phyloP scores from a whole-genome alignment of 805 yeast genomes.

The Kodamaea hsintzibuensis region DNA sequence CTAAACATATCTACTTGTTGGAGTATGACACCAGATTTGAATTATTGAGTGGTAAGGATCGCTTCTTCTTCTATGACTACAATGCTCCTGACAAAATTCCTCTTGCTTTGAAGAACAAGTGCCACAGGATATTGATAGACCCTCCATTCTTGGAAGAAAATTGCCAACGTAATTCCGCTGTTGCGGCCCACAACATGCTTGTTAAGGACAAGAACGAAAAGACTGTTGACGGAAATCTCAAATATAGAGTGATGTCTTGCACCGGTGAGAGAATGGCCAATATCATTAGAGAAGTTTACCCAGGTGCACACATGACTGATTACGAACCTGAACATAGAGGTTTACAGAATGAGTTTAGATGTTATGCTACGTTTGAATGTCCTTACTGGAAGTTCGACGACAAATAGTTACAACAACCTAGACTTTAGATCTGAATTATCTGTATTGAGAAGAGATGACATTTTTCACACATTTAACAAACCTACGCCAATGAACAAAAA shows the following conservation, averaged over 20 bases:
- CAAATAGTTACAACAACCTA: background rate
- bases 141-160: slow-evolving; percentile 86
- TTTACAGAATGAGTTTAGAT: slow-evolving; percentile 81
- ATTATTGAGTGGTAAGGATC: slow-evolving; percentile 63
- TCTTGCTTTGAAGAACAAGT: slow-evolving; percentile 53
- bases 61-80: slow-evolving; percentile 76
- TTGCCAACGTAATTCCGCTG: slow-evolving; percentile 68
- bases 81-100: slow-evolving; percentile 66
- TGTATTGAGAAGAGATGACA: too few species aligned
- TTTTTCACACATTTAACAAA: too few species aligned
- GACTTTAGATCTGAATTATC: too few species aligned
- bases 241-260: slow-evolving; percentile 63
- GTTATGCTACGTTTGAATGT: slow-evolving; percentile 80
- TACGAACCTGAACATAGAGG: slow-evolving; percentile 84
- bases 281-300: slow-evolving; percentile 61
- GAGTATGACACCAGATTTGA: slow-evolving; percentile 81
- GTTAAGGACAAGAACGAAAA: slow-evolving; percentile 36
- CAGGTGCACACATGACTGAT: slow-evolving; percentile 61
- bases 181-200: slow-evolving; percentile 58
- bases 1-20: slow-evolving; percentile 67
- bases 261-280: slow-evolving; percentile 88
- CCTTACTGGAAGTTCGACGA: slow-evolving; percentile 57
- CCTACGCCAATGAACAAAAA: too few species aligned
- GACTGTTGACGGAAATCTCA: slow-evolving; percentile 41
- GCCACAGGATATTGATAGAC: slow-evolving; percentile 75